A percentile compares a stretch with the other conserved stretches of the same genome.
These are phyloP conservation scores for Bothriochloa decipiens DNA, from an alignment of 176 grass and related monocot genomes.

Conservation along the genomic window DNA sequence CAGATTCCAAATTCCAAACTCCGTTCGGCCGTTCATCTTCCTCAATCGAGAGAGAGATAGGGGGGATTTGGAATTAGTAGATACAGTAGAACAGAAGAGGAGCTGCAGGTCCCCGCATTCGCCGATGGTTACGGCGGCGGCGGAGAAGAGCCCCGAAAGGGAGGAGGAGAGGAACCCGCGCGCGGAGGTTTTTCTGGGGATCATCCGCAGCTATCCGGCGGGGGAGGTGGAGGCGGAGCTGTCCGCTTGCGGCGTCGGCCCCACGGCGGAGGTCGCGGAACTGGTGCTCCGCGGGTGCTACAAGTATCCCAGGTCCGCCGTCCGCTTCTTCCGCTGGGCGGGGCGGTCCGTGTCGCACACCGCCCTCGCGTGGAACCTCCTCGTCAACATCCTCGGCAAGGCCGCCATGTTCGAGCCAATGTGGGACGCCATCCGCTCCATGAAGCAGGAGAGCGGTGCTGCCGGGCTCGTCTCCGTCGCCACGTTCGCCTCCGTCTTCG, in stretches of 20 bases:
- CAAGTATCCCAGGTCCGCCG: slow-evolving; percentile 50
- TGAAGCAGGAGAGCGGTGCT: slow-evolving; percentile 48
- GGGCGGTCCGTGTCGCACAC: slow-evolving; percentile 49
- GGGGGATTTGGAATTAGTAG: neutral
- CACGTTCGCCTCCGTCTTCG: slow-evolving; percentile 82
- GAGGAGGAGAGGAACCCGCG: slow-evolving; percentile 22
- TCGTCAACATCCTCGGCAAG: slow-evolving; percentile 86
- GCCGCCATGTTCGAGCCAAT: slow-evolving; percentile 72
- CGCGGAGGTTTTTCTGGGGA: slow-evolving; percentile 53
- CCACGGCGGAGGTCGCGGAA: slow-evolving; percentile 60
- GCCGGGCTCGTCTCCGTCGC: slow-evolving; percentile 48
- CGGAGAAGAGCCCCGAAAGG: slow-evolving; percentile 42
- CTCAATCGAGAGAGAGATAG: too few species aligned
- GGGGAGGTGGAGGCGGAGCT: slow-evolving; percentile 64
- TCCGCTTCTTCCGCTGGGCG: slow-evolving; percentile 85
- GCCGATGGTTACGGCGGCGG: slow-evolving; percentile 39
- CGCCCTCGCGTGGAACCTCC: slow-evolving; percentile 70
- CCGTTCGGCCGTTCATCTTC: neutral
- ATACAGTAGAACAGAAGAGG: neutral
- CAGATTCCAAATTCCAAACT: neutral
- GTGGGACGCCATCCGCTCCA: slow-evolving; percentile 83
- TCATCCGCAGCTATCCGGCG: slow-evolving; percentile 35
- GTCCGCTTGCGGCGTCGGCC: slow-evolving; percentile 48
- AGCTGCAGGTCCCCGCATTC: slow-evolving; percentile 23
- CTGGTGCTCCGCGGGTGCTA: slow-evolving; percentile 62